A percentile compares a stretch with the other conserved stretches of the same genome.
These are phyloP conservation scores for Tylopilus felleus DNA, from an alignment of 768 basidiomycete species.

Conservation along the genomic window DNA sequence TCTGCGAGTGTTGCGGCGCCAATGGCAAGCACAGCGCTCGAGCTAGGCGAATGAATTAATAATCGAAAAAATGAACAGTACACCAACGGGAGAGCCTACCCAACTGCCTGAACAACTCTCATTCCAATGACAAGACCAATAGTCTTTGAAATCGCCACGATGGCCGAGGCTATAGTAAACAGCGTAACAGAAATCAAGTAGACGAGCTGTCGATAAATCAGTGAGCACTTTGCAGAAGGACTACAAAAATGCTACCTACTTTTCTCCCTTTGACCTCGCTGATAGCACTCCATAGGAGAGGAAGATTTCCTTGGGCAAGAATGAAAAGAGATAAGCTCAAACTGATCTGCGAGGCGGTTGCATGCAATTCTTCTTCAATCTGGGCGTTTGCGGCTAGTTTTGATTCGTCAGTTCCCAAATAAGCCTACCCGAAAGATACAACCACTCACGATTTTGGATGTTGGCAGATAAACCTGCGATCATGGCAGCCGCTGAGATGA, in stretches of 20 bases:
- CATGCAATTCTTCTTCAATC: conserved; percentile 60
- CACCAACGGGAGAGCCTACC: conserved; percentile 36
- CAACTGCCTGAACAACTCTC: conserved; percentile 61
- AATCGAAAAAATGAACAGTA: neutral
- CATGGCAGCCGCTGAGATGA: conserved; percentile 29
- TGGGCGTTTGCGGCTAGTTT: conserved; percentile 60
- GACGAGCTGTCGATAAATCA: conserved; percentile 39
- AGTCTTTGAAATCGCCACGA: conserved; percentile 54
- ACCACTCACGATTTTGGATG: conserved; percentile 30
- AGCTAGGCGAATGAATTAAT: conserved; percentile 33
- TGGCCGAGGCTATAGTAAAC: conserved; percentile 53
- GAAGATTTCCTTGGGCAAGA: conserved; percentile 58
- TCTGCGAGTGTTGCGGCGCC: conserved; percentile 74
- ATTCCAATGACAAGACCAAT: conserved; percentile 64
- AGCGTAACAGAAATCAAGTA: conserved; percentile 52
- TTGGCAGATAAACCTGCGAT: conserved; percentile 27
- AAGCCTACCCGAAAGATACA: neutral
- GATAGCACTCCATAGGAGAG: conserved; percentile 31
- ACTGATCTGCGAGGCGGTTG: conserved; percentile 61
- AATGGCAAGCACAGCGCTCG: conserved; percentile 66
- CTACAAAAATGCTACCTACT: conserved; percentile 31
- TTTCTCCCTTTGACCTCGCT: conserved; percentile 69
- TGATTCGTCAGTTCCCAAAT: neutral
- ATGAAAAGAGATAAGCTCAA: conserved; percentile 70
- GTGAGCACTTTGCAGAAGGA: neutral